Evolutionary conservation across 1,284 basidiomycete species (phyloP).

Genomic region (Anthracocystis walkeri): DNA sequence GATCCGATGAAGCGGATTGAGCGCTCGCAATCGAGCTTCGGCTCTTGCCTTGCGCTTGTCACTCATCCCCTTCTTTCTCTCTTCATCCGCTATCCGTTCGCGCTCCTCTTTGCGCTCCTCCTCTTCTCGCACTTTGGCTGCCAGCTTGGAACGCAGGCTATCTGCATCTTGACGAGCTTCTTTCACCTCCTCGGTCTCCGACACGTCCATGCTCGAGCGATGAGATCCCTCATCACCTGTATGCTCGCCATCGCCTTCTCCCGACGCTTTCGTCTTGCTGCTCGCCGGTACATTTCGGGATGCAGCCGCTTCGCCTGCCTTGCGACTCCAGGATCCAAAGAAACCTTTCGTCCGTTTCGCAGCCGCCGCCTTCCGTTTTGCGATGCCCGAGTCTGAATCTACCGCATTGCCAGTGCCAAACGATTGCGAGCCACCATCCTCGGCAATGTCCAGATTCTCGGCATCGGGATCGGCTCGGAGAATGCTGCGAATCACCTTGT

Average conservation of each 20-base stretch:
- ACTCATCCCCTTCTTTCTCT: constrained; percentile 40
- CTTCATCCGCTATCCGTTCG: constrained; percentile 22
- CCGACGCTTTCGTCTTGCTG: constrained; percentile 16
- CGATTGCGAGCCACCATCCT: constrained; percentile 39
- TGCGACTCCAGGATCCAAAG: constrained; percentile 41
- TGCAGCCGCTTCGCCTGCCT: constrained; percentile 26
- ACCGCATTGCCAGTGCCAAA: constrained; percentile 26
- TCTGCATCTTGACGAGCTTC: constrained; percentile 22
- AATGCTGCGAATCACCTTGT: constrained; percentile 41
- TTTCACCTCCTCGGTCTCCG: constrained; percentile 31
- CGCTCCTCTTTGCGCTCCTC: constrained; percentile 40
- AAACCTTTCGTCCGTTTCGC: constrained; percentile 35
- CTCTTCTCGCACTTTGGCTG: constrained; percentile 26
- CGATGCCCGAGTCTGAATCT: constrained; percentile 29
- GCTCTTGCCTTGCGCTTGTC: constrained; percentile 35
- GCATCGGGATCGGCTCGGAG: constrained; percentile 31
- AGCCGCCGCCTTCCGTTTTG: constrained; percentile 37
- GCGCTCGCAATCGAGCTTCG: constrained; percentile 41
- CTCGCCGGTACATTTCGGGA: constrained; percentile 10
- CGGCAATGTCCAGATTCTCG: constrained; percentile 37
- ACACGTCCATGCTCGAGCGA: constrained; percentile 31
- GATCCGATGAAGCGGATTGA: constrained; percentile 46
- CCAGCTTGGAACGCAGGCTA: constrained; percentile 19
- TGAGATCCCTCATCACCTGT: constrained; percentile 17
- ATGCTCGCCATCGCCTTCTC: constrained; percentile 25